A percentile compares a stretch with the other conserved stretches of the same genome.
Conservation (phyloP, 352 stramenopile genomes). For the Pythium coloratum region DNA sequence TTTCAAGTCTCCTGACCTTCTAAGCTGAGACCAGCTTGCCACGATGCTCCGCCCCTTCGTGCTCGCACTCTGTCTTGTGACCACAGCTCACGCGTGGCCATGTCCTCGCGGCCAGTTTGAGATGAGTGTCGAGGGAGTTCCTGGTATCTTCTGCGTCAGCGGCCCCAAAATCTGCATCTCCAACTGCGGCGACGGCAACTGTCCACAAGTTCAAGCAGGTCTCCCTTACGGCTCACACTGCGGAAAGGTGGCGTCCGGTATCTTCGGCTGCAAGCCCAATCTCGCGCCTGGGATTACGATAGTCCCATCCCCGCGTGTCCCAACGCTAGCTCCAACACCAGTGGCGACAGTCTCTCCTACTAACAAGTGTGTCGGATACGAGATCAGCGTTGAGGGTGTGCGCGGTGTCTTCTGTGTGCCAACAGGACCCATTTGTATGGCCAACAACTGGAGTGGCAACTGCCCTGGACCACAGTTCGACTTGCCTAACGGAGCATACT, state of each 20-base stretch:
- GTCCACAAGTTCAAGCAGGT: neutral
- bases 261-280: neutral
- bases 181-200: neutral
- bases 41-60: slow-evolving; percentile 15
- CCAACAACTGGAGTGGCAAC: neutral
- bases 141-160: slow-evolving; percentile 7
- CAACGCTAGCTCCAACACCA: neutral
- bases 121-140: slow-evolving; percentile 12
- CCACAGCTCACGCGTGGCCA: neutral
- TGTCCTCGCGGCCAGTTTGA: slow-evolving; percentile 3
- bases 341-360: neutral
- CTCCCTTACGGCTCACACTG: slow-evolving; percentile 1
- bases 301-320: neutral
- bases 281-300: no score
- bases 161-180: neutral
- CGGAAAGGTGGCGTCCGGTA: neutral
- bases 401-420: slow-evolving; percentile 11
- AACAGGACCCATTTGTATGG: slow-evolving; percentile 7
- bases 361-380: no score
- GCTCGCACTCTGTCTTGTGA: neutral
- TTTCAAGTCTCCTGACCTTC: no score
- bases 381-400: slow-evolving; percentile 13
- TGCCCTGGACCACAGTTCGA: slow-evolving; percentile 14
- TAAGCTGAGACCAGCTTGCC: no score
- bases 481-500: slow-evolving; percentile 16